A percentile compares a stretch with the other conserved stretches of the same genome.
These are phyloP conservation scores for Diplodia scrobiculata DNA, from an alignment of 2,329 filamentous ascomycete genomes.

Conservation along the genomic window DNA sequence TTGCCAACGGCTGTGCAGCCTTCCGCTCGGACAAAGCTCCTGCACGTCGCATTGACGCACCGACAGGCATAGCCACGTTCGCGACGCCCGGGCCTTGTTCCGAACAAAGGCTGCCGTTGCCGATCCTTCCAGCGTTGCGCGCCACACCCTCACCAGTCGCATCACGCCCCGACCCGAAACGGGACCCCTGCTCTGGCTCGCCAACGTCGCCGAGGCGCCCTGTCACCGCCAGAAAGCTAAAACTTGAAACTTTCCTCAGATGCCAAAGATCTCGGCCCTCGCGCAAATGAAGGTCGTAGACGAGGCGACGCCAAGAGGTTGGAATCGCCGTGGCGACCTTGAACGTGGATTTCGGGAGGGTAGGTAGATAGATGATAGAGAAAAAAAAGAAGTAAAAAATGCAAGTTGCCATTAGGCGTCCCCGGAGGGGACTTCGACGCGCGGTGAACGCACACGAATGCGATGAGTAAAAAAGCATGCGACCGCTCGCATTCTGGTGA, in stretches of 20 bases:
- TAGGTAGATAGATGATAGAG: slow-evolving; percentile 1
- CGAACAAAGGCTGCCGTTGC: slow-evolving; percentile 26
- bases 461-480: neutral
- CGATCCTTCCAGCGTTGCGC: slow-evolving; percentile 14
- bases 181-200: slow-evolving; percentile 7
- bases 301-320: neutral
- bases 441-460: neutral
- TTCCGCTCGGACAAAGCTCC: slow-evolving; percentile 26
- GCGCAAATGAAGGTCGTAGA: neutral
- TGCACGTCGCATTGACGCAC: slow-evolving; percentile 23
- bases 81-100: slow-evolving; percentile 20
- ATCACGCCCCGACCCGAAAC: slow-evolving; percentile 1
- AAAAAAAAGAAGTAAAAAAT: slow-evolving; percentile 6
- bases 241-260: slow-evolving; percentile 19
- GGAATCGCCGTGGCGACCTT: neutral
- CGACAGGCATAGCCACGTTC: slow-evolving; percentile 27
- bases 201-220: slow-evolving; percentile 9
- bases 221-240: slow-evolving; percentile 14
- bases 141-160: slow-evolving; percentile 18
- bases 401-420: slow-evolving; percentile 1
- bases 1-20: slow-evolving; percentile 25
- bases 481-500: slow-evolving; percentile 6
- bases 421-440: neutral
- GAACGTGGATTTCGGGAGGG: neutral
- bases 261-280: slow-evolving; percentile 13